Conservation (phyloP, 2,329 filamentous ascomycete genomes). For the Ceratocystis harringtonii region DNA sequence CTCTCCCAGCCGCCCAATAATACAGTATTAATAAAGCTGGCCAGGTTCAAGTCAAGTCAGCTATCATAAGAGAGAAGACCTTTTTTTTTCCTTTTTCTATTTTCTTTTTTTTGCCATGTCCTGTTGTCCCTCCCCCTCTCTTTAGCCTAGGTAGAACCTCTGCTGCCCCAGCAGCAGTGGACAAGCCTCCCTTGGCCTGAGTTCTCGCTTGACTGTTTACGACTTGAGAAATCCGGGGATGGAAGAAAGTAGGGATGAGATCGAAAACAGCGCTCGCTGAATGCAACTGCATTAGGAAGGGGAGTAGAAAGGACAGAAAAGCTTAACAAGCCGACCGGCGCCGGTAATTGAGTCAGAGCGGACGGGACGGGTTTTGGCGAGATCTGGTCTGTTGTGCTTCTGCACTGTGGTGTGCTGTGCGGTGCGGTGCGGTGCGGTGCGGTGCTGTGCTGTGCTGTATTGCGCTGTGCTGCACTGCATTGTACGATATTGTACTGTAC, state of each 20-base stretch:
- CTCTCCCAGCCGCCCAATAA: not conserved
- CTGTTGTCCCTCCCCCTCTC: not conserved
- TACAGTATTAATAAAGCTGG: not conserved
- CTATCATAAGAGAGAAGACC: not conserved
- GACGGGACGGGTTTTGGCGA: not conserved
- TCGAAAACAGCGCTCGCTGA: not conserved
- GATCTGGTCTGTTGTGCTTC: not conserved
- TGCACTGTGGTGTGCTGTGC: not conserved
- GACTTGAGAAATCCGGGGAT: not conserved
- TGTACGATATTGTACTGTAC: too few relatives aligned
- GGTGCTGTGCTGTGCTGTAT: too few relatives aligned
- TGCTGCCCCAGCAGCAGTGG: not conserved
- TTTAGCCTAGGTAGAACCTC: not conserved
- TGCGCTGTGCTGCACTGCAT: too few relatives aligned
- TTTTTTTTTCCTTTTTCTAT: not conserved
- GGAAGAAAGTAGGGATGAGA: not conserved
- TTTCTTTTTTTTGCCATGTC: not conserved
- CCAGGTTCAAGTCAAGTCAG: not conserved
- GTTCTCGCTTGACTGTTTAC: not conserved
- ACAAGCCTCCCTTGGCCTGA: not conserved
- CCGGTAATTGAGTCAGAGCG: not conserved
- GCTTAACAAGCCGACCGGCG: not conserved
- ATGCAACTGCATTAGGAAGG: not conserved
- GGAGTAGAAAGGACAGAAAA: not conserved
- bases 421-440: too few relatives aligned